These are phyloP conservation scores for Monilinia polystroma DNA, from an alignment of 2,329 filamentous ascomycete species.

Conservation along the genomic window DNA sequence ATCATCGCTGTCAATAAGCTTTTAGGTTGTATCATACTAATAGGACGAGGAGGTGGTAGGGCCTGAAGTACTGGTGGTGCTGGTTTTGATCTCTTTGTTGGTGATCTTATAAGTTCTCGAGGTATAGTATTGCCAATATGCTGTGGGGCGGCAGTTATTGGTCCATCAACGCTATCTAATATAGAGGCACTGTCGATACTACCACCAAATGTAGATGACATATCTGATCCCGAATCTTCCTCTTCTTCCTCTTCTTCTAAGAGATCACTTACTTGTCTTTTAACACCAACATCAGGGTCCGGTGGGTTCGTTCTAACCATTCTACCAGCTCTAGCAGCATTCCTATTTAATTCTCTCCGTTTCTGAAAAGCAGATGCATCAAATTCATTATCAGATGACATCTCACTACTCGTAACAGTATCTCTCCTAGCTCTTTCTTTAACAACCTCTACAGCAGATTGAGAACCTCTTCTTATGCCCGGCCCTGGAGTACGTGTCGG, in stretches of 20 bases:
- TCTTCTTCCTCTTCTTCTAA: slow-evolving; percentile 51
- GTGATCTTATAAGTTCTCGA: slow-evolving; percentile 58
- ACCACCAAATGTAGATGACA: slow-evolving; percentile 63
- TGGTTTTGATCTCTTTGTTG: slow-evolving; percentile 62
- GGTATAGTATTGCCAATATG: slow-evolving; percentile 65
- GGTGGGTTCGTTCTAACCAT: slow-evolving; percentile 54
- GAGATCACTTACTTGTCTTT: slow-evolving; percentile 44
- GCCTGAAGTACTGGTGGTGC: slow-evolving; percentile 59
- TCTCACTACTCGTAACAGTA: slow-evolving; percentile 78
- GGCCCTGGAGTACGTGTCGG: slow-evolving; percentile 51
- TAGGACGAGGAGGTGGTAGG: slow-evolving; percentile 66
- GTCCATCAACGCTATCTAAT: slow-evolving; percentile 60
- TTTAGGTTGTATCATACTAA: slow-evolving; percentile 67
- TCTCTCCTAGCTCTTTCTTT: slow-evolving; percentile 70
- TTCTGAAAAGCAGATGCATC: slow-evolving; percentile 65
- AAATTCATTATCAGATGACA: slow-evolving; percentile 79
- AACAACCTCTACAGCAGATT: slow-evolving; percentile 67
- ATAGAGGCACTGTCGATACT: slow-evolving; percentile 72
- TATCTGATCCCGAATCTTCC: slow-evolving; percentile 62
- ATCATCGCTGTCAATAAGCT: slow-evolving; percentile 71
- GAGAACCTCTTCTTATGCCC: slow-evolving; percentile 62
- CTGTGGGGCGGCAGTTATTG: slow-evolving; percentile 53
- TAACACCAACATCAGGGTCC: slow-evolving; percentile 46
- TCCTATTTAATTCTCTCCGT: slow-evolving; percentile 59
- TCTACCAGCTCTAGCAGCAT: slow-evolving; percentile 54